These are phyloP conservation scores for Metschnikowia cubensis DNA, from an alignment of 805 yeast genomes.

Conservation along the genomic window DNA sequence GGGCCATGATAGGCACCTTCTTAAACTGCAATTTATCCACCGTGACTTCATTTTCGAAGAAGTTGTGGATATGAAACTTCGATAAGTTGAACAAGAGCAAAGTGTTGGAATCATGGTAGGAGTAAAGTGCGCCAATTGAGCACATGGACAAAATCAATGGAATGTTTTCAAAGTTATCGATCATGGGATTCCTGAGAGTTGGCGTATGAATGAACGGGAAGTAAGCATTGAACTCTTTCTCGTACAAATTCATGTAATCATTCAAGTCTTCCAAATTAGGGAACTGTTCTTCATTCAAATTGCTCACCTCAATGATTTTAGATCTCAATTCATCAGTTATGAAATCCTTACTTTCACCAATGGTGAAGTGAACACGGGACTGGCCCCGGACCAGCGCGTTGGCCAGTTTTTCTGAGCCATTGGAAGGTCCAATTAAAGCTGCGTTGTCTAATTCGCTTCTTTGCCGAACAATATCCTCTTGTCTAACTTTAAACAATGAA, in stretches of 20 bases:
- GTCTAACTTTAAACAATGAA: conserved; percentile 60
- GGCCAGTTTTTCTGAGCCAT: conserved; percentile 1
- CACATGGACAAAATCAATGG: conserved; percentile 79
- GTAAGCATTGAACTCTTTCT: conserved; percentile 72
- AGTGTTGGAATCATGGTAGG: conserved; percentile 76
- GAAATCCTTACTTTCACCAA: conserved; percentile 22
- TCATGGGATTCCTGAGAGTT: conserved; percentile 39
- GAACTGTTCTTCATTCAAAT: conserved; percentile 55
- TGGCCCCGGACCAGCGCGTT: conserved; percentile 2
- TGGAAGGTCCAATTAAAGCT: conserved; percentile 1
- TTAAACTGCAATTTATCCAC: conserved; percentile 45
- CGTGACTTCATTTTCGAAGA: conserved; percentile 51
- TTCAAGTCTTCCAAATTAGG: conserved; percentile 77
- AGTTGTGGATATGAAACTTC: conserved; percentile 61
- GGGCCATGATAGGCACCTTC: conserved; percentile 53
- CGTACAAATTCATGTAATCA: conserved; percentile 69
- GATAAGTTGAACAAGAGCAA: conserved; percentile 64
- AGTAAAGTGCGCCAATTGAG: conserved; percentile 83
- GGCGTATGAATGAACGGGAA: conserved; percentile 83
- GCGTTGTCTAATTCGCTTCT: conserved; percentile 11
- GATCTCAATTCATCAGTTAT: conserved; percentile 51
- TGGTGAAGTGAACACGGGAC: conserved; percentile 18
- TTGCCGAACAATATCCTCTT: conserved; percentile 59
- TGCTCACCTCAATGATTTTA: conserved; percentile 50
- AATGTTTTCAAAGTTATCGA: conserved; percentile 44